Base-by-base conservation (phyloP, 306 rosid genomes). In the Lathyrus aphaca region DNA sequence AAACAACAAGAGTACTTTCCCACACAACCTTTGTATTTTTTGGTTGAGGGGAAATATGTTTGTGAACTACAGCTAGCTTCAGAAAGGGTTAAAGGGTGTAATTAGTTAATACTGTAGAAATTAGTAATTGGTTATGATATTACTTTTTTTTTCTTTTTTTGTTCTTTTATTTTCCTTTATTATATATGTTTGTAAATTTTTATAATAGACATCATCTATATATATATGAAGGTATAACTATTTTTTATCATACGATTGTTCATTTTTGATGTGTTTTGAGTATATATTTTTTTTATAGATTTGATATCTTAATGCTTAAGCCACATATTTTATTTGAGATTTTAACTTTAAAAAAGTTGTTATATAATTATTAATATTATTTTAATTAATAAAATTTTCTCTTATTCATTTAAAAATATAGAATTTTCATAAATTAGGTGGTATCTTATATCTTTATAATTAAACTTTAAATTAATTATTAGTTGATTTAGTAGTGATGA, bases 11-110 rank as follows among this genome's bases (percentile, higher is more conserved):
- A 29, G 43, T 14, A 48, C 79, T 42, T 57, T 66, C 62, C 57
- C 66, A 71, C 71, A 45, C 67, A 79, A 83, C 83, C 92, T 83
- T 75, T 83, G 83, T 86, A 82, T 83, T 77, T 87, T 80, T 87
- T 71, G 91, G 87, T 85, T 79, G 80, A 50, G 91, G 91, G 85
- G 86, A 58, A 77, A 57, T 77, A 57, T 77, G 75, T 50, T 42
- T 72, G 64, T 49, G 74, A 45, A 66, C 13, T 66, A 66, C 46
- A 72, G 62, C 18, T 59, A 73, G 72, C 15, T 45, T 71, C 67
- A 43, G 29, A 71, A 68, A 75, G 35, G 74, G 70, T 75, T 76
- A 81, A 73, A 72, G 60, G 73, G 66, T 86, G 89, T 87, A 91
- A 87, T 87, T 87, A 87, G 42, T 64, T 74, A 72, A 72, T 76